Evolutionary conservation across 805 yeast genomes (phyloP), one percentile per base, ranked within the genome.

Genomic region (Jamesozyma gamospora): DNA sequence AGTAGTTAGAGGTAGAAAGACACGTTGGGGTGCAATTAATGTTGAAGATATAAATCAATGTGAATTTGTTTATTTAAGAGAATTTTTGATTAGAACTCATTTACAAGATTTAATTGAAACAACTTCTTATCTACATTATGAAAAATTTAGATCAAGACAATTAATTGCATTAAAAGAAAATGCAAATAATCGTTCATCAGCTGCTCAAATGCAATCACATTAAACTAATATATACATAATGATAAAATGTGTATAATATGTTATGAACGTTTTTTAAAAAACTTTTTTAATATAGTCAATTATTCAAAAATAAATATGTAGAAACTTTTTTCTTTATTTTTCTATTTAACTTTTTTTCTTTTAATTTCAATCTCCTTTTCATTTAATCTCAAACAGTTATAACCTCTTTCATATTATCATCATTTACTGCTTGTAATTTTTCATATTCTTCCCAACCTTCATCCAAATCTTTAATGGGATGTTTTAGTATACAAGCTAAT

Each of bases 21-120:
- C 94, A 41, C 79, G 81, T 58, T 90, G 96, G 95, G 96, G 96
- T 18, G 72, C 82, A 14, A 82, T 90, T 55, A 84, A 87, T 62
- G 85, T 92, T 45, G 96, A 88, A 66, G 95, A 92, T 65, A 87
- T 85, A 39, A 75, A 81, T 40, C 97, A 92, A 65, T 87, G 96
- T 65, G 98, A 92, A 67, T 92, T 92, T 70, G 85, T 86, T 29
- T 87, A 85, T 53, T 76, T 92, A 58, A 77, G 96, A 66, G 95
- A 86, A 62, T 92, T 92, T 63, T 74, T 92, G 56, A 86, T 95
- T 34, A 79, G 96, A 67, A 86, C 97, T 8, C 96, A 92, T 62
- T 71, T 92, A 55, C 96, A 87, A 63, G 97, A 90, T 61, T 77
- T 92, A 61, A 88, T 92, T 53, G 98, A 92, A 63, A 77, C 95